Evolutionary conservation across 192 early-diverging fungal genomes (phyloP).

Genomic region (Podila verticillata): DNA sequence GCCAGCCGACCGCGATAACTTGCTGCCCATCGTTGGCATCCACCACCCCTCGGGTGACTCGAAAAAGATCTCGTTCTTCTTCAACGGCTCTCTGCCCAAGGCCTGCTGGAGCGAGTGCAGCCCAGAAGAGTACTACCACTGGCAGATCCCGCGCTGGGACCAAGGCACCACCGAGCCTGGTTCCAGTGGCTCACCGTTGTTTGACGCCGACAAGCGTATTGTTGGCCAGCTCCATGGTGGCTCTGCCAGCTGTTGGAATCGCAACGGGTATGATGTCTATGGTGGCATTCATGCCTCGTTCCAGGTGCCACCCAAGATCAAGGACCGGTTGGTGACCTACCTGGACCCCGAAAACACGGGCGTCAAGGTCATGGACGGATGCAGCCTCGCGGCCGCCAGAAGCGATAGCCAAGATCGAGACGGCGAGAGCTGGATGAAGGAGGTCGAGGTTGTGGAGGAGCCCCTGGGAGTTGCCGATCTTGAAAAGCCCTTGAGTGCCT

Average conservation of each 20-base stretch:
- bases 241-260: constrained; percentile 52
- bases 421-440: background rate
- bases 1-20: background rate
- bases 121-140: constrained; percentile 32
- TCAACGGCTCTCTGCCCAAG: constrained; percentile 39
- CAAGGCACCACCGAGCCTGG: constrained; percentile 58
- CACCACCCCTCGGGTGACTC: constrained; percentile 59
- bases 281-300: constrained; percentile 51
- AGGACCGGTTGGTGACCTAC: constrained; percentile 29
- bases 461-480: too few relatives aligned
- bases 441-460: background rate
- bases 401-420: constrained; percentile 2
- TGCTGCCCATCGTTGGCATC: constrained; percentile 50
- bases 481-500: too few relatives aligned
- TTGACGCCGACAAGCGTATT: constrained; percentile 55
- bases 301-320: constrained; percentile 22
- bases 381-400: constrained; percentile 24
- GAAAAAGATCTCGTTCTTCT: constrained; percentile 58
- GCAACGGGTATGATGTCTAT: constrained; percentile 57
- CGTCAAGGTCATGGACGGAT: constrained; percentile 24
- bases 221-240: constrained; percentile 60
- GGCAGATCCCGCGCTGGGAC: constrained; percentile 55
- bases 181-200: constrained; percentile 54
- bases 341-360: constrained; percentile 39
- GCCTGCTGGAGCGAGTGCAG: constrained; percentile 55